Conservation (phyloP, 257 asterid species). For the Solanum dulcamara region DNA sequence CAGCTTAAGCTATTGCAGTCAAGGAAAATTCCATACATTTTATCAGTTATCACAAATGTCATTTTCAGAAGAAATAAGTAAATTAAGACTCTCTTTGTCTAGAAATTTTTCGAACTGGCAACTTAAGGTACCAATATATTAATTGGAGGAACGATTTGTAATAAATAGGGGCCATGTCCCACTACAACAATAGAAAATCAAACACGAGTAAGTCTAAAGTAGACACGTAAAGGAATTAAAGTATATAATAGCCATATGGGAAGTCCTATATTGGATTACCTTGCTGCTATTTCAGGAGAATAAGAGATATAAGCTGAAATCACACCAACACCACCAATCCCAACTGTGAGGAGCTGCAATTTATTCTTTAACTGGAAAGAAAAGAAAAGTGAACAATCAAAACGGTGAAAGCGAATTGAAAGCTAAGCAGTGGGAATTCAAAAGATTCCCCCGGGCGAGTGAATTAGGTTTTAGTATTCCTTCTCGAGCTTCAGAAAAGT, state of each 20-base stretch:
- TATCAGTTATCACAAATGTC: not conserved
- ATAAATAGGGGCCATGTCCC: not conserved
- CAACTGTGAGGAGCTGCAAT: conserved; percentile 68
- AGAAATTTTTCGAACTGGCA: not conserved
- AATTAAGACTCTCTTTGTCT: not conserved
- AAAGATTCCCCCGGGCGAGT: too few relatives aligned
- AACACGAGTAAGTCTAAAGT: not conserved
- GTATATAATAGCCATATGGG: not conserved
- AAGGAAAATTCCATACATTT: not conserved
- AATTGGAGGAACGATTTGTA: not conserved
- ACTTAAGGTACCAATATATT: not conserved
- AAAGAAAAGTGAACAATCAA: not conserved
- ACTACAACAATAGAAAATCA: not conserved
- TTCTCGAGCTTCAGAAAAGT: too few relatives aligned
- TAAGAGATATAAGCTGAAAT: conserved; percentile 68
- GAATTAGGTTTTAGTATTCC: too few relatives aligned
- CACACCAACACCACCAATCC: conserved; percentile 73
- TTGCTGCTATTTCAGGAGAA: conserved; percentile 71
- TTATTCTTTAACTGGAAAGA: conserved; percentile 62
- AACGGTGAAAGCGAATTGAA: too few relatives aligned
- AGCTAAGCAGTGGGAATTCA: too few relatives aligned
- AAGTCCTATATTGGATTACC: conserved; percentile 23
- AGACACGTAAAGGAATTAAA: not conserved
- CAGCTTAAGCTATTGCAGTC: not conserved
- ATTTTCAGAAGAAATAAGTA: not conserved